Percentiles rank a stretch among this genome's conserved stretches.
Conservation (phyloP, 2,329 filamentous ascomycete species). For the Clarireedia homoeocarpa region DNA sequence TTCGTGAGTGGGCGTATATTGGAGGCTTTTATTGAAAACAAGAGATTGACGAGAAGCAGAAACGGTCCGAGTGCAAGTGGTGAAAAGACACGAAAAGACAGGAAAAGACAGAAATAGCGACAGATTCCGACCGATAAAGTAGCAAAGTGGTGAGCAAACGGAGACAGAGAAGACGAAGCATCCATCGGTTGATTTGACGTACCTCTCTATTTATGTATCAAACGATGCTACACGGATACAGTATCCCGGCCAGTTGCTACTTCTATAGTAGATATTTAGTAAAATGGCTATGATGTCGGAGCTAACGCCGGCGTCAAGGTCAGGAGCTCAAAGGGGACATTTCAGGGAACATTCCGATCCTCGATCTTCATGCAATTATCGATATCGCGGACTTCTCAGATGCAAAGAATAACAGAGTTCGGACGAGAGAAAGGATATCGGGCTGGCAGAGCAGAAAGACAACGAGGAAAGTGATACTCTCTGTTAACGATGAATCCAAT, state of each 20-base stretch:
- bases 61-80: neutral
- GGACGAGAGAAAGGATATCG: neutral
- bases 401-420: neutral
- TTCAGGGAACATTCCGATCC: neutral
- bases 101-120: neutral
- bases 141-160: neutral
- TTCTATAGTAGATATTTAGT: neutral
- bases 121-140: neutral
- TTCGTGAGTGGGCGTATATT: neutral
- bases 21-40: neutral
- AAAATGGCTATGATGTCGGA: neutral
- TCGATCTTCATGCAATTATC: neutral
- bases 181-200: neutral
- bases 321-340: neutral
- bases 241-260: neutral
- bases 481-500: neutral
- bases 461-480: neutral
- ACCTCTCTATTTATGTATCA: neutral
- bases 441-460: neutral
- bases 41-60: neutral
- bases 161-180: neutral
- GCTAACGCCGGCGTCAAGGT: neutral
- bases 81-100: neutral
- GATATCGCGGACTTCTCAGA: neutral
- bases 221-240: neutral